Percentiles rank a stretch among this genome's conserved stretches.
Evolutionary conservation across 768 basidiomycete species (phyloP).

Genomic region (Mycena haematopus): DNA sequence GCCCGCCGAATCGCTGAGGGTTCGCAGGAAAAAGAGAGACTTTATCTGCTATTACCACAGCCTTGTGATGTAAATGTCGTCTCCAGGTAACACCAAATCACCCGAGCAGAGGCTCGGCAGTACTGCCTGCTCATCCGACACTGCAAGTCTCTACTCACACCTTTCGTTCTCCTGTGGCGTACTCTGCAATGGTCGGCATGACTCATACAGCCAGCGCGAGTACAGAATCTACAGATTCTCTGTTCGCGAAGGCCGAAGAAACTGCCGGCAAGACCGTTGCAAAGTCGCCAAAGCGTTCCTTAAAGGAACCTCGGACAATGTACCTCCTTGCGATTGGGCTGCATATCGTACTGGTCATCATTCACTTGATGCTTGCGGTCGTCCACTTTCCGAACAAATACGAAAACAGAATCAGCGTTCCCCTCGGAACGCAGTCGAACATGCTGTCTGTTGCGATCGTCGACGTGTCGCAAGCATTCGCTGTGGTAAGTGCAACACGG

Average conservation of each 20-base stretch:
- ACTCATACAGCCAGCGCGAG: too few species aligned
- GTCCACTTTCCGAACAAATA: background rate
- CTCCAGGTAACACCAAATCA: too few species aligned
- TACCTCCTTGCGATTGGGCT: background rate
- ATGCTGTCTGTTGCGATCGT: background rate
- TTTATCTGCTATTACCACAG: too few species aligned
- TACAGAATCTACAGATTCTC: too few species aligned
- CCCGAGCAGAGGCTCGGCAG: too few species aligned
- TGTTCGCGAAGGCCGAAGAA: background rate
- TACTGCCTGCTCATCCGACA: too few species aligned
- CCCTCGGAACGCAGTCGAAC: background rate
- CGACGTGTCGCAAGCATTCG: background rate
- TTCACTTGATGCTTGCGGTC: background rate
- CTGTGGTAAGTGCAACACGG: background rate
- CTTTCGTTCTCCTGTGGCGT: too few species aligned
- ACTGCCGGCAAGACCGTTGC: background rate
- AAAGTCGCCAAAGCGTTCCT: background rate
- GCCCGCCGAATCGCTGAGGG: too few species aligned
- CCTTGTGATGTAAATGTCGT: too few species aligned
- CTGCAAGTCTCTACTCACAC: too few species aligned
- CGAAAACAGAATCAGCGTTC: background rate
- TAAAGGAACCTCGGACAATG: background rate
- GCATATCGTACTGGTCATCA: background rate
- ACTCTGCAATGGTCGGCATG: too few species aligned
- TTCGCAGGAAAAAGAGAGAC: too few species aligned